Conservation (phyloP, 2,329 filamentous ascomycete species). For the Aspergillus udagawae region DNA sequence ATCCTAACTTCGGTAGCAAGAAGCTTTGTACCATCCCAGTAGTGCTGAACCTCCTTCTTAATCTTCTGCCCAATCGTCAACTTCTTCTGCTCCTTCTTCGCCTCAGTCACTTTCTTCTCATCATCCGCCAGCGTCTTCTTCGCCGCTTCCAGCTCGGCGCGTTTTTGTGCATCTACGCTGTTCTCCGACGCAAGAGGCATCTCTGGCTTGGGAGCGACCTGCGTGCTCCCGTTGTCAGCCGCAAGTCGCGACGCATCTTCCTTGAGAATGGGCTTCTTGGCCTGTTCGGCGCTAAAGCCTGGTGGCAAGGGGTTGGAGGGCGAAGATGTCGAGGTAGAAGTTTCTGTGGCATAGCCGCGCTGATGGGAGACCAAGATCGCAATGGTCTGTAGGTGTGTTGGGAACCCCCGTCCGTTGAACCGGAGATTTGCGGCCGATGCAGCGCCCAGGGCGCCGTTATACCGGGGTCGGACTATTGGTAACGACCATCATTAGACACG, state of each 20-base stretch:
- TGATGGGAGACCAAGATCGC: slow-evolving; percentile 53
- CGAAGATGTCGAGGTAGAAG: slow-evolving; percentile 45
- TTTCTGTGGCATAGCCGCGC: slow-evolving; percentile 54
- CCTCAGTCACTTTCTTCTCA: slow-evolving; percentile 57
- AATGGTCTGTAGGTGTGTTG: slow-evolving; percentile 52
- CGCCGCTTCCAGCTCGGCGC: slow-evolving; percentile 60
- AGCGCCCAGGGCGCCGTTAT: slow-evolving; percentile 28
- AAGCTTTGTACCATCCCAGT: slow-evolving; percentile 98
- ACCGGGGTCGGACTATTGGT: slow-evolving; percentile 20
- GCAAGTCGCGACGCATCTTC: slow-evolving; percentile 39
- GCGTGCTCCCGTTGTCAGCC: slow-evolving; percentile 29
- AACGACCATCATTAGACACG: background rate
- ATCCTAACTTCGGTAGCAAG: slow-evolving; percentile 89
- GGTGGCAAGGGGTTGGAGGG: slow-evolving; percentile 62
- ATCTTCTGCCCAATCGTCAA: slow-evolving; percentile 86
- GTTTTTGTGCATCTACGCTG: slow-evolving; percentile 45
- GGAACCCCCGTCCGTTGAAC: slow-evolving; percentile 37
- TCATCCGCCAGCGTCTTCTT: slow-evolving; percentile 50
- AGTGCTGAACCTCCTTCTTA: slow-evolving; percentile 89
- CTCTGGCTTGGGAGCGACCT: slow-evolving; percentile 37
- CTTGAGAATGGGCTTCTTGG: slow-evolving; percentile 74
- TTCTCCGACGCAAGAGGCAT: slow-evolving; percentile 44
- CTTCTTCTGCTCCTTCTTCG: slow-evolving; percentile 74
- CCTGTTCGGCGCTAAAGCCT: slow-evolving; percentile 85
- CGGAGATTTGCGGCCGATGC: slow-evolving; percentile 31